These are phyloP conservation scores for Globisporangium takayamanum DNA, from an alignment of 352 stramenopile species.

Conservation along the genomic window DNA sequence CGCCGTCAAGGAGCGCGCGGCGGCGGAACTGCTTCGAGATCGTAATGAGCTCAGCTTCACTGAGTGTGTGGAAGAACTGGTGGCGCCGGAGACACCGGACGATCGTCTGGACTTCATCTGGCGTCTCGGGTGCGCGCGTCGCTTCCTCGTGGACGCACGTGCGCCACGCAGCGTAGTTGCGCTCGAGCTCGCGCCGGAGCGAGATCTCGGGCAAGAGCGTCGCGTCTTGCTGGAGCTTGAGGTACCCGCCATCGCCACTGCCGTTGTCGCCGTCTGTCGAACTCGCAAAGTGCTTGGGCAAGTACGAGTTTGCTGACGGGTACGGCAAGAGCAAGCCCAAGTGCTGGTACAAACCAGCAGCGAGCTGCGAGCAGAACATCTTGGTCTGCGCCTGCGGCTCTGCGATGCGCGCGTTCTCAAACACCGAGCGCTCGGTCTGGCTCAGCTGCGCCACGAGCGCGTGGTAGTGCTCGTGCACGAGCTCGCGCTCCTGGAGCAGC, in stretches of 20 bases:
- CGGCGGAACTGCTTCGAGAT: conserved; percentile 57
- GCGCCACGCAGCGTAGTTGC: conserved; percentile 23
- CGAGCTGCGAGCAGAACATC: conserved; percentile 82
- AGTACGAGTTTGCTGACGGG: conserved; percentile 77
- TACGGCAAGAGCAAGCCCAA: conserved; percentile 73
- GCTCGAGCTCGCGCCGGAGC: conserved; percentile 32
- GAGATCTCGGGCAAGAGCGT: conserved; percentile 69
- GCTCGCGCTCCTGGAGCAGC: conserved; percentile 39
- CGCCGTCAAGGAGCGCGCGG: conserved; percentile 39
- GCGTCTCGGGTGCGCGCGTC: conserved; percentile 24
- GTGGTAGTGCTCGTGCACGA: conserved; percentile 49
- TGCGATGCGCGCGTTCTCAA: conserved; percentile 68
- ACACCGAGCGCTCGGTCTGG: conserved; percentile 64
- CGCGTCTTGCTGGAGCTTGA: conserved; percentile 74
- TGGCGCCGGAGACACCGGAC: conserved; percentile 67
- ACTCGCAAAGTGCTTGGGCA: conserved; percentile 81
- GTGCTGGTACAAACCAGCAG: conserved; percentile 75
- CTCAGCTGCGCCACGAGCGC: conserved; percentile 47
- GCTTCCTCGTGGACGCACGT: conserved; percentile 25
- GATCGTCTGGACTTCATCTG: conserved; percentile 37
- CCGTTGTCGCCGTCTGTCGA: conserved; percentile 16
- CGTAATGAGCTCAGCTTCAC: conserved; percentile 50
- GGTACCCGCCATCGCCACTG: conserved; percentile 41
- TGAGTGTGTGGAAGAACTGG: conserved; percentile 76
- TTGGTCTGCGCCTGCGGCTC: conserved; percentile 35